phyloP scores from a whole-genome alignment of 2,329 filamentous ascomycete species.

The Pseudogymnoascus sp. region DNA sequence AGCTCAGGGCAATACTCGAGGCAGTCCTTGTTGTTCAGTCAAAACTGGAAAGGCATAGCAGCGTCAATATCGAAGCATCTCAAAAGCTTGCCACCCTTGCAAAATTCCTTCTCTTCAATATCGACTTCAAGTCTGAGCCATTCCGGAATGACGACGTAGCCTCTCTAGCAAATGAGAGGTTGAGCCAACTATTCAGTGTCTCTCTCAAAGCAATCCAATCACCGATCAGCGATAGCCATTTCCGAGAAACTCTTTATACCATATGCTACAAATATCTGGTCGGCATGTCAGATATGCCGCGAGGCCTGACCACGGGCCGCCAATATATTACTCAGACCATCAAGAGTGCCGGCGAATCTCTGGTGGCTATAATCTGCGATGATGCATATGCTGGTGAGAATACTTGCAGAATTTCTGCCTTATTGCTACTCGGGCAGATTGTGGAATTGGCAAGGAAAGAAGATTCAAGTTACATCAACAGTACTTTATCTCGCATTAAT shows the following conservation, averaged over 20 bases:
- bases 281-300: constrained; percentile 51
- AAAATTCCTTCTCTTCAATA: constrained; percentile 61
- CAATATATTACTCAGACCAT: constrained; percentile 58
- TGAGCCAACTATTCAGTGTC: constrained; percentile 85
- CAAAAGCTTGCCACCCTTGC: constrained; percentile 71
- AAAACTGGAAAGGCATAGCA: constrained; percentile 71
- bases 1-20: constrained; percentile 74
- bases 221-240: constrained; percentile 58
- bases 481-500: constrained; percentile 75
- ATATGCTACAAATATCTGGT: constrained; percentile 83
- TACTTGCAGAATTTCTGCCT: constrained; percentile 73
- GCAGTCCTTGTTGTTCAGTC: constrained; percentile 81
- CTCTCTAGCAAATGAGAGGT: constrained; percentile 76
- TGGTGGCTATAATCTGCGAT: constrained; percentile 84
- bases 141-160: constrained; percentile 43
- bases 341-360: constrained; percentile 69
- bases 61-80: constrained; percentile 61
- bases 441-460: constrained; percentile 67
- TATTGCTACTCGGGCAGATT: constrained; percentile 74
- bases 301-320: constrained; percentile 39
- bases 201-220: constrained; percentile 73
- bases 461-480: constrained; percentile 66
- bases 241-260: constrained; percentile 82
- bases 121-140: constrained; percentile 49
- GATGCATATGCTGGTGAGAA: constrained; percentile 83